Evolutionary conservation across 768 basidiomycete species (phyloP), one percentile per base, ranked within the genome.

Genomic region (Paxillus involutus): DNA sequence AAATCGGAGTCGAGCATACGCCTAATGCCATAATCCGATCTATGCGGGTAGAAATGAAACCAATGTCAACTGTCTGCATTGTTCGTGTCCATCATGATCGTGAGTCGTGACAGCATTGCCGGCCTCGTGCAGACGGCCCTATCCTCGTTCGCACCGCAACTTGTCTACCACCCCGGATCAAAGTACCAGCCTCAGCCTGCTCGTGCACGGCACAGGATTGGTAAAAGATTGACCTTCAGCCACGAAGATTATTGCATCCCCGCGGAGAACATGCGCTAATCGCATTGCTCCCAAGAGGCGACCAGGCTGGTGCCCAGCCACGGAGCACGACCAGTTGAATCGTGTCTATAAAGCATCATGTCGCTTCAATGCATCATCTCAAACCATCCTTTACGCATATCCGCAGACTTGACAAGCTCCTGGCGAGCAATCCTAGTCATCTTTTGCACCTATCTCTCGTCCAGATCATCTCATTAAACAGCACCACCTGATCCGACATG

Each of bases 311-410:
- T 48, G 16, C 45, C 47, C 19, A 33, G 19, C 44, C 57, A 49
- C 53, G 47, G 54, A 40, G 51, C 51, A 53, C 58, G 53, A 51
- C 49, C 47, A 35, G 52, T 32, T 40, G 35, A 17, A 51, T 54
- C 44, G 53, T 53, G 54, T 48, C 44, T 70, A 70, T 70, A 70
- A 69, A 70, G 35, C 51, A 58, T 36, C 53, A 49, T 36, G 41
- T 43, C 45, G 42, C 44, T 49, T 41, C 52, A 37, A 40, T 30
- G 35, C 24, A 52, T 48, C 51, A 52, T 37, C 11, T 47, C 49
- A 57, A 35, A 71, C 66, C 62, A 79, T 75, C 70, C 78, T 78
- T 56, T 80, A 79, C 59, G 65, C 69, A 81, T 77, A 62, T 71
- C 66, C 69, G 43, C 62, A 53, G 9, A 52, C 47, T 61, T 45